Evolutionary conservation across 306 rosid genomes (phyloP).

Genomic region (Cucurbita ficifolia): DNA sequence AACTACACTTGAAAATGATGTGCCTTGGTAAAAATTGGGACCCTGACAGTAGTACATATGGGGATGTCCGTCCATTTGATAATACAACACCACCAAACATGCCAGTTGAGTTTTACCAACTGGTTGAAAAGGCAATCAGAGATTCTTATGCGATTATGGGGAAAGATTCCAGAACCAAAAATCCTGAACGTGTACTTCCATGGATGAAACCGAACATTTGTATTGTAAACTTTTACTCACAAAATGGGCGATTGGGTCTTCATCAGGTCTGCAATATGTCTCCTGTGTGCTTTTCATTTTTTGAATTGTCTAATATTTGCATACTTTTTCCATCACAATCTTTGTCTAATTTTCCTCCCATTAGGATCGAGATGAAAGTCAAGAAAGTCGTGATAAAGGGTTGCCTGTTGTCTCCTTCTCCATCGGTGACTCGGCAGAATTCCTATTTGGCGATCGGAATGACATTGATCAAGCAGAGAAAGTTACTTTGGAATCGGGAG

Average conservation of each 20-base stretch:
- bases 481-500: constrained; percentile 48
- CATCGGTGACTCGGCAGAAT: constrained; percentile 68
- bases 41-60: constrained; percentile 37
- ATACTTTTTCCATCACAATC: neutral
- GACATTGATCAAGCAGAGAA: constrained; percentile 27
- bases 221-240: constrained; percentile 49
- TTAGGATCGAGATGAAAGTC: constrained; percentile 76
- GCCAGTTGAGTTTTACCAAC: constrained; percentile 24
- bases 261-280: constrained; percentile 40
- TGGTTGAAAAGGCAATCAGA: constrained; percentile 28
- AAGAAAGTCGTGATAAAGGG: constrained; percentile 16
- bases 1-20: constrained; percentile 63
- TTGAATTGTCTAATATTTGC: neutral
- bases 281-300: neutral
- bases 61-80: constrained; percentile 32
- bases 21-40: constrained; percentile 86
- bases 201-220: constrained; percentile 43
- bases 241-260: constrained; percentile 54
- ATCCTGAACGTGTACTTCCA: constrained; percentile 20
- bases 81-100: constrained; percentile 35
- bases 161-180: constrained; percentile 7
- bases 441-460: constrained; percentile 34
- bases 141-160: constrained; percentile 18
- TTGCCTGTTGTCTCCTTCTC: constrained; percentile 78
- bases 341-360: neutral